These are phyloP conservation scores for Escallonia herrerae DNA, from an alignment of 129 eudicot genomes.

Conservation along the genomic window DNA sequence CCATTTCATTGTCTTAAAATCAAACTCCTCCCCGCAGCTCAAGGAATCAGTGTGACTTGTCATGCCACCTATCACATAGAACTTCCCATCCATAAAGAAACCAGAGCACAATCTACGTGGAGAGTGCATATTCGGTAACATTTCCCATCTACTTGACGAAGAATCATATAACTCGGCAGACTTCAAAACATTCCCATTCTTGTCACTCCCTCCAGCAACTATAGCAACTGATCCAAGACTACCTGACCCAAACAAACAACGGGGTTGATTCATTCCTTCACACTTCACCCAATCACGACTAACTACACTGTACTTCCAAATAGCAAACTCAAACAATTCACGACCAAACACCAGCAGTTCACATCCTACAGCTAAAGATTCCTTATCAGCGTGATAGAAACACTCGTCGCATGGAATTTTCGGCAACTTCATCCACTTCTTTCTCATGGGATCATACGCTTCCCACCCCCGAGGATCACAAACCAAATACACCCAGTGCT, in stretches of 20 bases:
- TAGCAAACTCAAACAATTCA: slow-evolving; percentile 49
- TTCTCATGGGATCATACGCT: slow-evolving; percentile 48
- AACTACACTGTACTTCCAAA: slow-evolving; percentile 56
- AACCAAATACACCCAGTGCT: slow-evolving; percentile 81
- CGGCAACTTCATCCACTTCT: slow-evolving; percentile 56
- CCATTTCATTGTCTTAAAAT: slow-evolving; percentile 47
- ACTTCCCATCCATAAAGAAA: slow-evolving; percentile 62
- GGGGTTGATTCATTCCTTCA: slow-evolving; percentile 51
- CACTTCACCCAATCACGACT: slow-evolving; percentile 43
- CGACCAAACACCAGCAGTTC: slow-evolving; percentile 72
- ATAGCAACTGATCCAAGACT: slow-evolving; percentile 58
- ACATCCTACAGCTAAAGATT: slow-evolving; percentile 56
- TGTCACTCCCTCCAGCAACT: slow-evolving; percentile 73
- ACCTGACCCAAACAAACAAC: slow-evolving; percentile 64
- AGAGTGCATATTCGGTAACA: slow-evolving; percentile 51
- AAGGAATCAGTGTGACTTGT: slow-evolving; percentile 40
- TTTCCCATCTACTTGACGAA: slow-evolving; percentile 45
- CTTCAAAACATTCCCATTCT: slow-evolving; percentile 42
- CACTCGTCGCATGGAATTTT: slow-evolving; percentile 64
- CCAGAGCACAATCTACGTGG: slow-evolving; percentile 60
- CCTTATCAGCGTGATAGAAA: slow-evolving; percentile 55
- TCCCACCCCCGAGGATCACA: slow-evolving; percentile 82
- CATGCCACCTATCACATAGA: slow-evolving; percentile 78
- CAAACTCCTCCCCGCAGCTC: slow-evolving; percentile 64
- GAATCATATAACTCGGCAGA: slow-evolving; percentile 69